phyloP scores from a whole-genome alignment of 352 stramenopile species.

The Peronosclerospora sorghi region DNA sequence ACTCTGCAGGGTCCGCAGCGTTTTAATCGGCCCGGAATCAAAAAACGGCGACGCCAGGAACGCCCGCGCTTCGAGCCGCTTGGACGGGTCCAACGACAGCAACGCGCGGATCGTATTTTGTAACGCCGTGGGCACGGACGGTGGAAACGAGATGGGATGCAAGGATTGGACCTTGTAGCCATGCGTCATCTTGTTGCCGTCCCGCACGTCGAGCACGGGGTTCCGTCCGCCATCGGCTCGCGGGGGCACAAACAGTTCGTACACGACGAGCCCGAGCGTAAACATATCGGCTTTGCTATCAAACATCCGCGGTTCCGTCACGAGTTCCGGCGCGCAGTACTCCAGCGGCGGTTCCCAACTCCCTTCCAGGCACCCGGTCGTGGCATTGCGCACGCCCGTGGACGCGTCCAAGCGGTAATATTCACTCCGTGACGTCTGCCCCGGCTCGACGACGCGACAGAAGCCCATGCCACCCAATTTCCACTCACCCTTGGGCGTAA shows the following conservation, averaged over 20 bases:
- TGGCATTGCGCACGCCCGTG: constrained; percentile 38
- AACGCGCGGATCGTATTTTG: constrained; percentile 80
- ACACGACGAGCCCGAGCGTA: constrained; percentile 71
- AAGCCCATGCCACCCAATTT: constrained; percentile 88
- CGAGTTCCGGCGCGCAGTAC: constrained; percentile 78
- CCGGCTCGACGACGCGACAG: constrained; percentile 71
- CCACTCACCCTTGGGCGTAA: constrained; percentile 86
- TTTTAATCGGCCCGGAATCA: constrained; percentile 80
- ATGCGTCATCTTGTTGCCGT: constrained; percentile 85
- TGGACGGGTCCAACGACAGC: constrained; percentile 44
- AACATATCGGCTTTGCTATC: constrained; percentile 80
- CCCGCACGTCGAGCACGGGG: constrained; percentile 67
- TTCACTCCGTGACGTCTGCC: constrained; percentile 71
- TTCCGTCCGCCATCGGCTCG: constrained; percentile 71
- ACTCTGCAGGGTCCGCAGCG: constrained; percentile 62
- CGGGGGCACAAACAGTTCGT: constrained; percentile 75
- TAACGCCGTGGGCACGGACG: constrained; percentile 60
- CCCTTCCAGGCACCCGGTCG: constrained; percentile 43
- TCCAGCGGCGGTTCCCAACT: constrained; percentile 76
- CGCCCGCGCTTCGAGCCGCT: constrained; percentile 54
- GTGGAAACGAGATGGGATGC: constrained; percentile 74
- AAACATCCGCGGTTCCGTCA: constrained; percentile 76
- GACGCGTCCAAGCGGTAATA: constrained; percentile 63
- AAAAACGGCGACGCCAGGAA: constrained; percentile 83
- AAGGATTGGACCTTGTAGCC: constrained; percentile 85